phyloP scores from a whole-genome alignment of 805 yeast genomes.

The Scheffersomyces spartinae region DNA sequence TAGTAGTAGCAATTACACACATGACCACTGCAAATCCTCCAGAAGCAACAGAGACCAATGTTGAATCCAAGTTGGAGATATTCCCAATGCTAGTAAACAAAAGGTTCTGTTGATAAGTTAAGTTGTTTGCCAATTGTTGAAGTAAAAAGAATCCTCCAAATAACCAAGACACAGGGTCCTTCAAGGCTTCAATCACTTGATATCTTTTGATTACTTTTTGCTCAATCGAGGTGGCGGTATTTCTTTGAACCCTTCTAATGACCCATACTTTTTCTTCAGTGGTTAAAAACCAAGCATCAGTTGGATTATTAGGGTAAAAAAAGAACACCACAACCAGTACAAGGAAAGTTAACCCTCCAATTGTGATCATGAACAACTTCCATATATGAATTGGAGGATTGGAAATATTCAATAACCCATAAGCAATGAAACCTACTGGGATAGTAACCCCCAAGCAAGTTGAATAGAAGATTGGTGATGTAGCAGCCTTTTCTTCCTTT shows the following conservation, averaged over 20 bases:
- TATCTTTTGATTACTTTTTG: conserved; percentile 34
- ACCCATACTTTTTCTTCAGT: conserved; percentile 40
- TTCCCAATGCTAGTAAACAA: conserved; percentile 36
- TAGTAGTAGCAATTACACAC: conserved; percentile 24
- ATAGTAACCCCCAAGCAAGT: conserved; percentile 41
- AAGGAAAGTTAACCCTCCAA: conserved; percentile 41
- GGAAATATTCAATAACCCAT: conserved; percentile 17
- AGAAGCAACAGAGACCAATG: conserved; percentile 42
- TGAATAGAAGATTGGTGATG: conserved; percentile 43
- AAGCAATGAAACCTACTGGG: conserved; percentile 40
- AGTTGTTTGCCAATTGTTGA: conserved; percentile 40
- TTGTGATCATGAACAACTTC: conserved; percentile 44
- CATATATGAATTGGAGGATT: conserved; percentile 22
- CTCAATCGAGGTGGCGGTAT: conserved; percentile 22
- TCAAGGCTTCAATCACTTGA: conserved; percentile 31
- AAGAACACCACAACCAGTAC: conserved; percentile 11
- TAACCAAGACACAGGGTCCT: conserved; percentile 24
- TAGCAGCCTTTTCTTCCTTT: conserved; percentile 31
- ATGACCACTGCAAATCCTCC: conserved; percentile 37
- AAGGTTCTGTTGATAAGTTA: conserved; percentile 41
- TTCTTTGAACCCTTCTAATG: conserved; percentile 24
- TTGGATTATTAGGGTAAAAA: conserved; percentile 46
- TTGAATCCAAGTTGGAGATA: conserved; percentile 29
- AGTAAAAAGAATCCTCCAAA: conserved; percentile 24
- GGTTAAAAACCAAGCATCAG: conserved; percentile 36